Percentiles rank a stretch among this genome's conserved stretches.
These are phyloP conservation scores for Astathelohania contejeani DNA, from an alignment of 371 early-diverging fungal species.

Conservation along the genomic window DNA sequence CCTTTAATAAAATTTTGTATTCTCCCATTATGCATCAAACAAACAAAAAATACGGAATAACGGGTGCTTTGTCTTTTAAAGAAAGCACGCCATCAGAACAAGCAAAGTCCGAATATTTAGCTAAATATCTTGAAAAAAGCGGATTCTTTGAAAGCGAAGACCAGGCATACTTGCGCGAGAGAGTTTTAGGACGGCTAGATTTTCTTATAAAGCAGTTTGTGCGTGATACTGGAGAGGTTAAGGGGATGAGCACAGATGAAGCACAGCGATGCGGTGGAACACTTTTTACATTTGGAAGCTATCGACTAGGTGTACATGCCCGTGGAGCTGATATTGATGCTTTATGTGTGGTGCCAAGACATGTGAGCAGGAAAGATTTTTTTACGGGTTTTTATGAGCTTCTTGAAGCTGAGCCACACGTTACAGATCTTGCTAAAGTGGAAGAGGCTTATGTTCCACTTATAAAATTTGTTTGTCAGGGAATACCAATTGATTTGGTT, in stretches of 20 bases:
- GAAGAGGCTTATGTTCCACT: constrained; percentile 88
- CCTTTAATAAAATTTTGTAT: constrained; percentile 4
- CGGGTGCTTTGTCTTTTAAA: constrained; percentile 35
- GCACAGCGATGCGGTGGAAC: constrained; percentile 78
- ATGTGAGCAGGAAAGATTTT: constrained; percentile 80
- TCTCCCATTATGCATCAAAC: neutral
- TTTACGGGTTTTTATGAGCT: constrained; percentile 71
- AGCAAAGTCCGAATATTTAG: constrained; percentile 18
- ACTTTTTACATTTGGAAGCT: constrained; percentile 96
- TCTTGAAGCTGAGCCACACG: constrained; percentile 63
- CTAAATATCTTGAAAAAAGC: constrained; percentile 31
- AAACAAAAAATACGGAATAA: constrained; percentile 29
- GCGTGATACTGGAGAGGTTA: constrained; percentile 19
- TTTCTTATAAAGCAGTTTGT: constrained; percentile 49
- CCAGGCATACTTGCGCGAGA: constrained; percentile 55
- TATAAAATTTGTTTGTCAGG: constrained; percentile 62
- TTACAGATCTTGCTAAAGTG: constrained; percentile 66
- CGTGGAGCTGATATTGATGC: constrained; percentile 93
- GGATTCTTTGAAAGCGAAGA: constrained; percentile 53
- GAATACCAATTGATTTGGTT: constrained; percentile 72
- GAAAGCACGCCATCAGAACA: constrained; percentile 25
- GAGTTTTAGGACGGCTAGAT: constrained; percentile 48
- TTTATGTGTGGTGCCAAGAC: constrained; percentile 79
- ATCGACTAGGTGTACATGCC: constrained; percentile 87
- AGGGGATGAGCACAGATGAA: constrained; percentile 59